phyloP scores from a whole-genome alignment of 805 yeast species.

The Spathaspora gorwiae region DNA sequence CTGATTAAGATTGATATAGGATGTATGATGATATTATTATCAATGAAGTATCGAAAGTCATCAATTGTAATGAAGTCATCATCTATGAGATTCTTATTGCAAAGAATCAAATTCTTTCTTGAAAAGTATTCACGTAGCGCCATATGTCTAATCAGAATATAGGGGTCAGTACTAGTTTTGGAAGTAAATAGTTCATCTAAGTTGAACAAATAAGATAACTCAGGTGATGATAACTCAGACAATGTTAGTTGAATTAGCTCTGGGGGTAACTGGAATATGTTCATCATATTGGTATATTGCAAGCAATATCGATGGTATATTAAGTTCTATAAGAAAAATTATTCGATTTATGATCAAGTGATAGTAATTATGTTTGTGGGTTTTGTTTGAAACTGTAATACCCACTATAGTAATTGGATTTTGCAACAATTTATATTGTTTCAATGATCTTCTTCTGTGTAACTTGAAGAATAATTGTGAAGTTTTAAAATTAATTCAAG shows the following conservation, averaged over 20 bases:
- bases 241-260: conserved; percentile 7
- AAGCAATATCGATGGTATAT: too few relatives aligned
- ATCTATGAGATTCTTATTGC: conserved; percentile 1
- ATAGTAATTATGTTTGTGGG: too few relatives aligned
- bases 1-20: conserved; percentile 15
- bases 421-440: too few relatives aligned
- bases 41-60: conserved; percentile 13
- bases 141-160: conserved; percentile 5
- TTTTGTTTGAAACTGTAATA: too few relatives aligned
- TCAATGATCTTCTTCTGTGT: too few relatives aligned
- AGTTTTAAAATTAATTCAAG: too few relatives aligned
- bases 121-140: conserved; percentile 8
- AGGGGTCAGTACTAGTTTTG: background rate
- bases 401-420: too few relatives aligned
- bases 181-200: conserved; percentile 3
- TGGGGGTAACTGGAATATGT: conserved; percentile 6
- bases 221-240: conserved; percentile 5
- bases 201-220: conserved; percentile 5
- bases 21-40: conserved; percentile 13
- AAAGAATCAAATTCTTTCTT: conserved; percentile 2
- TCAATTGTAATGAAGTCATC: background rate
- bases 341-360: too few relatives aligned
- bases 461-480: too few relatives aligned
- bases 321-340: too few relatives aligned
- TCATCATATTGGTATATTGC: background rate